phyloP scores from a whole-genome alignment of 1,284 basidiomycete genomes.

The Phylloporus sp. region DNA sequence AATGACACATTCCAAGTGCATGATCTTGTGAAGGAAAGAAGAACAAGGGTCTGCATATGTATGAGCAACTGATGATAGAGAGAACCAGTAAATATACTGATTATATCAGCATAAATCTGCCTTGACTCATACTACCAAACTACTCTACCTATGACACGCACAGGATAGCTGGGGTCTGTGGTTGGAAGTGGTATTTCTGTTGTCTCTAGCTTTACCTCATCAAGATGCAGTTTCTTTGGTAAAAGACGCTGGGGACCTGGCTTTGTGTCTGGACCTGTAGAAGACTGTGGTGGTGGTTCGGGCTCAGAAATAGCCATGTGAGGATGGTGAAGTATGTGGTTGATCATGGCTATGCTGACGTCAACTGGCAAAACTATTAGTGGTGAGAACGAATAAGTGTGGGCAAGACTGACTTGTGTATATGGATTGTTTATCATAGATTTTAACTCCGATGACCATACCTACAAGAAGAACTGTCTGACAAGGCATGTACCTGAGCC shows the following conservation, averaged over 20 bases:
- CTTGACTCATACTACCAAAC: conserved; percentile 46
- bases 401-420: conserved; percentile 52
- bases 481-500: conserved; percentile 74
- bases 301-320: conserved; percentile 8
- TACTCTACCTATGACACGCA: conserved; percentile 56
- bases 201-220: conserved; percentile 8
- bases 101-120: conserved; percentile 49
- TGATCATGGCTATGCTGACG: conserved; percentile 71
- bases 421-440: conserved; percentile 59
- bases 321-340: conserved; percentile 55
- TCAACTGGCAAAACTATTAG: conserved; percentile 53
- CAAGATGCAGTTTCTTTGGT: conserved; percentile 23
- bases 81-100: conserved; percentile 39
- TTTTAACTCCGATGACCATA: conserved; percentile 62
- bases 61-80: not conserved
- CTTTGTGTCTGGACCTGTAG: conserved; percentile 12
- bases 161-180: conserved; percentile 51
- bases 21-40: conserved; percentile 61
- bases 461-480: conserved; percentile 62
- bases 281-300: not conserved
- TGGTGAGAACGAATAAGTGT: not conserved
- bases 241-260: conserved; percentile 3
- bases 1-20: conserved; percentile 58
- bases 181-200: conserved; percentile 42
- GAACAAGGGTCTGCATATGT: conserved; percentile 45